Evolutionary conservation across 768 basidiomycete species (phyloP), one percentile per base, ranked within the genome.

Genomic region (Austroboletus festivus): DNA sequence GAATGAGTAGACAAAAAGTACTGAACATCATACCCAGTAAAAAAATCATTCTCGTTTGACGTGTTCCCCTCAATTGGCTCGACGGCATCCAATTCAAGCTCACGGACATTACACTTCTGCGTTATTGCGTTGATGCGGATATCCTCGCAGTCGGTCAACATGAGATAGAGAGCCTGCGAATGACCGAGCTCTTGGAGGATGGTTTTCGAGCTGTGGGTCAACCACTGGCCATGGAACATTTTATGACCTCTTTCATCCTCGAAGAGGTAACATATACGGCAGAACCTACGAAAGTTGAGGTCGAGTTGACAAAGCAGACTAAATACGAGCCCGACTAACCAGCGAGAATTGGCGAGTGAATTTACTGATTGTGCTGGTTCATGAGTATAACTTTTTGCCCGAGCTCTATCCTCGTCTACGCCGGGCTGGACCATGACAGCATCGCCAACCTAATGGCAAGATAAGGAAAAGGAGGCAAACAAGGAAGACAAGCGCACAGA

Each of bases 191-290:
- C 81, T 54, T 86, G 82, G 1, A 88, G 68, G 10, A 85, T 54
- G 0, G 84, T 87, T 54, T 83, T 80, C 18, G 74, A 72, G 12
- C 75, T 79, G 67, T 86, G 87, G 8, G 71, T 67, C 48, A 80
- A 73, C 87, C 87, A 89, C 47, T 85, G 83, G 1, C 76, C 85
- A 62, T 89, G 87, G 46, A 85, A 82, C 67, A 71, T 75, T 58
- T 81, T 82, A 45, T 55, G 55, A 10, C 55, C 65, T 8, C 59
- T 46, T 20, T 42, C 28, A 5, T 69, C 62, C 44, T 83, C 77
- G 51, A 76, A 84, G 48, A 89, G 77, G 54, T 82, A 85, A 4
- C 71, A 73, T 35, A 89, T 83, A n/a, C 71, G 74, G 42, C 79
- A 79, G 57, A 89, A 89, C 87, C 87, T 89, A 21, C 20, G n/a